phyloP scores from a whole-genome alignment of 495 filamentous ascomycete species.

The Podospora didyma region DNA sequence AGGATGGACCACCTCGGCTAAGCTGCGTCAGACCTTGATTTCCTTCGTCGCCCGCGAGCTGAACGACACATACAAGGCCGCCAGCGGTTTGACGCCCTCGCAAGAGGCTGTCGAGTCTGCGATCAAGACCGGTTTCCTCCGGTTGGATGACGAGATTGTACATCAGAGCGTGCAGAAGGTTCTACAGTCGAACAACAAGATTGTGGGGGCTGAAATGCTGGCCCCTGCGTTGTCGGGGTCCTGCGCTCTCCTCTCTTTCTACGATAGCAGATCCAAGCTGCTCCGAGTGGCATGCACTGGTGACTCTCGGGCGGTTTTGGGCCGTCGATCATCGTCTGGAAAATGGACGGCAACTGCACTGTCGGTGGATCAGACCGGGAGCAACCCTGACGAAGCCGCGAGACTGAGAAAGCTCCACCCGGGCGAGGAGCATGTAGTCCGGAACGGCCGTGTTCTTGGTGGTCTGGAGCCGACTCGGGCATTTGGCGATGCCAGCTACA shows the following conservation, averaged over 20 bases:
- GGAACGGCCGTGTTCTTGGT: constrained; percentile 85
- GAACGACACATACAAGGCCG: constrained; percentile 86
- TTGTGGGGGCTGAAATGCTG: constrained; percentile 81
- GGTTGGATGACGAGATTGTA: constrained; percentile 88
- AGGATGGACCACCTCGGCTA: constrained; percentile 97
- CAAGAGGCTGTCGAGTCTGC: constrained; percentile 79
- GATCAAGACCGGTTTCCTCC: constrained; percentile 88
- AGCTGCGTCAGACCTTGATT: constrained; percentile 86
- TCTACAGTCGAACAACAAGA: constrained; percentile 78
- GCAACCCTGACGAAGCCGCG: constrained; percentile 74
- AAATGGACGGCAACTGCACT: constrained; percentile 92
- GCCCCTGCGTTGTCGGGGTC: constrained; percentile 93
- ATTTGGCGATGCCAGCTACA: constrained; percentile 95
- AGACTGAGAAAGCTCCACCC: constrained; percentile 83
- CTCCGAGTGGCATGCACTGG: constrained; percentile 91
- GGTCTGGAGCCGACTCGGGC: constrained; percentile 88
- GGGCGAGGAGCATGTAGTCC: constrained; percentile 76
- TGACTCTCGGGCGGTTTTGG: constrained; percentile 89
- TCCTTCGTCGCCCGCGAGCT: constrained; percentile 90
- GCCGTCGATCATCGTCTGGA: constrained; percentile 68
- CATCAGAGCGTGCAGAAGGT: constrained; percentile 86
- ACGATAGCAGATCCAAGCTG: constrained; percentile 77
- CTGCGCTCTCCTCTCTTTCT: constrained; percentile 94
- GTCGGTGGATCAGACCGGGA: constrained; percentile 89
- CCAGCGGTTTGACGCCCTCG: constrained; percentile 55